phyloP scores from a whole-genome alignment of 108 stramenopile species.

The Pinguiococcus pyrenoidosus region DNA sequence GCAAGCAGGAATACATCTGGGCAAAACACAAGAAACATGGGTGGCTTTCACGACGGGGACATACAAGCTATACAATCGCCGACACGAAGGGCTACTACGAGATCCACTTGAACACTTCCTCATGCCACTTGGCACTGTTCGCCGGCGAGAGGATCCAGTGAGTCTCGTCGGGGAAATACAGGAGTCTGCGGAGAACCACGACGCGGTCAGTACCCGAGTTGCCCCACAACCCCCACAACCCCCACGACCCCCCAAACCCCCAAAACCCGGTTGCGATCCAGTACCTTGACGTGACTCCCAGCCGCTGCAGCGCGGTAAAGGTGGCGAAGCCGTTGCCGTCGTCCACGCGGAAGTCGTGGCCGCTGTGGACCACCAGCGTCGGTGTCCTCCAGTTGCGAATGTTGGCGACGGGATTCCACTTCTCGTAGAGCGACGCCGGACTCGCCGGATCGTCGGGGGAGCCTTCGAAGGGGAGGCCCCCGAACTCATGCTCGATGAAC shows the following conservation, averaged over 20 bases:
- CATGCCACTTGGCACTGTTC: conserved; percentile 3
- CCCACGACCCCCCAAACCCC: too few relatives aligned
- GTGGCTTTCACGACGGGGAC: too few relatives aligned
- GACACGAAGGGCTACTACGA: too few relatives aligned
- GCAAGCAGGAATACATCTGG: too few relatives aligned
- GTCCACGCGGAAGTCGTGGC: conserved; percentile 7
- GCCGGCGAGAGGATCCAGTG: conserved; percentile 1
- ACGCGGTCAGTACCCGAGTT: too few relatives aligned
- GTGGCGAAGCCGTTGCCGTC: conserved; percentile 1
- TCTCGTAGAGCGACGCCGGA: not conserved
- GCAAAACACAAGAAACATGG: too few relatives aligned
- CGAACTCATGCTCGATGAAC: conserved; percentile 10
- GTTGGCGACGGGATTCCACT: not conserved
- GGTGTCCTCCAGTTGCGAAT: conserved; percentile 3
- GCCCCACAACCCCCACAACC: too few relatives aligned
- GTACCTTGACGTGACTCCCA: not conserved
- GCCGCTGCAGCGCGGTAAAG: conserved; percentile 12
- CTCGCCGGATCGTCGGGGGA: not conserved
- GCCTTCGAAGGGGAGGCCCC: not conserved
- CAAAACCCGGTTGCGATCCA: too few relatives aligned
- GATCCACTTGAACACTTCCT: conserved; percentile 1
- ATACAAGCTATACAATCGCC: too few relatives aligned
- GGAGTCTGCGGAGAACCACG: too few relatives aligned
- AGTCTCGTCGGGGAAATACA: conserved; percentile 9
- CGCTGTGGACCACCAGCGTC: conserved; percentile 10